These are phyloP conservation scores for Scheffersomyces segobiensis DNA, from an alignment of 1,139 yeast species.

Conservation along the genomic window DNA sequence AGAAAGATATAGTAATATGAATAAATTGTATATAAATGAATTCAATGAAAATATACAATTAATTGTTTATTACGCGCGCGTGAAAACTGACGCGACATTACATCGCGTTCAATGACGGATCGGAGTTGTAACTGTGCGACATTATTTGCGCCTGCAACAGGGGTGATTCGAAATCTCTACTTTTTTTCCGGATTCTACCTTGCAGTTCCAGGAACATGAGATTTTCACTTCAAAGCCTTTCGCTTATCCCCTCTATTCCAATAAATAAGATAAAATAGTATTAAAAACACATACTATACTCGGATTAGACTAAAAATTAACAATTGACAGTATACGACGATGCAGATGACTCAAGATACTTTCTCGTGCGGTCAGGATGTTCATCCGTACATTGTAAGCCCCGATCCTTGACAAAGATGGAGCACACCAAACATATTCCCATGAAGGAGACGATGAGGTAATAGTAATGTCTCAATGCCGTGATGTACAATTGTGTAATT, in stretches of 20 bases:
- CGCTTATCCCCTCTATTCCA: not conserved
- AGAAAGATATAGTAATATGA: conserved; percentile 1
- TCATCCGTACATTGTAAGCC: conserved; percentile 47
- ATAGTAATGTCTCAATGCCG: conserved; percentile 39
- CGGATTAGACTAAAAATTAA: not conserved
- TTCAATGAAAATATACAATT: not conserved
- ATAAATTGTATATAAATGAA: not conserved
- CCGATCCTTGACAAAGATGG: conserved; percentile 38
- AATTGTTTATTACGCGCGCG: not conserved
- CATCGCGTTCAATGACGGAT: not conserved
- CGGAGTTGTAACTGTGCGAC: not conserved
- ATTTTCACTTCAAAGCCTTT: not conserved
- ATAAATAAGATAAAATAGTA: too few species aligned
- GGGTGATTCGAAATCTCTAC: not conserved
- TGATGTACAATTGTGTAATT: conserved; percentile 35
- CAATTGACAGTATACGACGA: conserved; percentile 3
- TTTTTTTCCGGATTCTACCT: not conserved
- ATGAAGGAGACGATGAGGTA: conserved; percentile 45
- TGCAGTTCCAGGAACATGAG: not conserved
- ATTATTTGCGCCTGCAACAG: not conserved
- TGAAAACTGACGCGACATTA: not conserved
- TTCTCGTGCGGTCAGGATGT: conserved; percentile 12
- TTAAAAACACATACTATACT: not conserved
- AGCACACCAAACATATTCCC: conserved; percentile 36
- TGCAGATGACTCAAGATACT: conserved; percentile 10